Base-by-base conservation (phyloP, 164 flowering plant genomes). In the Annona cherimola region DNA sequence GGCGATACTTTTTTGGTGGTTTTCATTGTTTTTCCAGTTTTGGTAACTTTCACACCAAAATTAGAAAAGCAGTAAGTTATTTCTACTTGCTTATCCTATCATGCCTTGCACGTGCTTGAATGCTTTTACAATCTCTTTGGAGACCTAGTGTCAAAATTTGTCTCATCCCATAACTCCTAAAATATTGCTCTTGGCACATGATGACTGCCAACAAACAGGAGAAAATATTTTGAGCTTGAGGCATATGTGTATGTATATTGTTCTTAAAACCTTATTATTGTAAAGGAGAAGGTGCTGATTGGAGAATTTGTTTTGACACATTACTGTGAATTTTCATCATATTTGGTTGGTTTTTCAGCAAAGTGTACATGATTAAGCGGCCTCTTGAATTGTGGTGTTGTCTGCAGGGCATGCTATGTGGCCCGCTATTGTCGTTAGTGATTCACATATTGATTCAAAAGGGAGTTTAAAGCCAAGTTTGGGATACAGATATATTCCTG, bases 391-490 rank as follows among this genome's bases (percentile, higher is more conserved):
- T 35, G 69, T 64, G 42, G 6, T 69, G 60, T 45, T n/a, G 40
- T 74, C 26, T 73, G 74, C 81, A 95, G 99, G 99, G 75, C 88
- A 93, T 89, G 94, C 98, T 66, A 83, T 85, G 88, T 95, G 99
- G 99, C 99, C 99, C 26, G 98, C 96, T 45, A 73, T 93, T 70
- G 84, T 95, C 71, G 81, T 89, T 78, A 89, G 86, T 75, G 98
- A 88, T 71, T 81, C 92, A 57, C 78, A 80, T 65, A 65, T 86
- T 73, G 82, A 76, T 76, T 81, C 79, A 39, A 81, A 76, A 14
- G 55, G 59, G 42, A 86, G 88, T 71, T 70, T 87, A 45, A 82
- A 77, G 68, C 81, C 77, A 72, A 69, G 16, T 76, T 62, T 78
- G 5, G 88, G 83, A 67, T 94, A 85, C 66, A 85, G 76, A 76